Evolutionary conservation across 2,329 filamentous ascomycete species (phyloP).

Genomic region (Beauveria sp.): DNA sequence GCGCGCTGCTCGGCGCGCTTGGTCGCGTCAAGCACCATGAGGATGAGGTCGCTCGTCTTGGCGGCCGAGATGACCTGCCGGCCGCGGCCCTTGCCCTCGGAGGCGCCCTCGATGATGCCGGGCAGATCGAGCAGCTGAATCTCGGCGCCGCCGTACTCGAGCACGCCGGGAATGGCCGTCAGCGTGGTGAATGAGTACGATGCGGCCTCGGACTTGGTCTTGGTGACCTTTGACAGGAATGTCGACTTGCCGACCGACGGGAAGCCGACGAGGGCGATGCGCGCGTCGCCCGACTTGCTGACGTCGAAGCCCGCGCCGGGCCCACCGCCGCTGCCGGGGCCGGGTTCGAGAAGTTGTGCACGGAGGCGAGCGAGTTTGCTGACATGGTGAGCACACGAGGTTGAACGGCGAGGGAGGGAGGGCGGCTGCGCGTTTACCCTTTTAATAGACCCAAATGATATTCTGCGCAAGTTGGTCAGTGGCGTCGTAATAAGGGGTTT

Average conservation of each 20-base stretch:
- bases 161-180: slow-evolving; percentile 91
- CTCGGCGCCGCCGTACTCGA: slow-evolving; percentile 96
- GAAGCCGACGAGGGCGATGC: slow-evolving; percentile 96
- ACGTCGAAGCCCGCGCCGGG: slow-evolving; percentile 86
- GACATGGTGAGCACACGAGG: slow-evolving; percentile 2
- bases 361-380: slow-evolving; percentile 94
- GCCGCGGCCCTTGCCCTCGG: slow-evolving; percentile 92
- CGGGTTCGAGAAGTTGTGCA: slow-evolving; percentile 89
- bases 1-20: slow-evolving; percentile 92
- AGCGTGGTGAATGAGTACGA: slow-evolving; percentile 96
- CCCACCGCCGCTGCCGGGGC: slow-evolving; percentile 67
- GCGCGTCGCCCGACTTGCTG: slow-evolving; percentile 90
- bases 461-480: slow-evolving; percentile 47
- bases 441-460: slow-evolving; percentile 97
- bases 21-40: slow-evolving; percentile 96
- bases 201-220: slow-evolving; percentile 92
- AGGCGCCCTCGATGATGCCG: slow-evolving; percentile 94
- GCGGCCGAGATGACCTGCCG: slow-evolving; percentile 95
- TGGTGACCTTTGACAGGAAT: slow-evolving; percentile 97
- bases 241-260: slow-evolving; percentile 98
- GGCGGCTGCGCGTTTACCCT: slow-evolving; percentile 51
- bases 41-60: slow-evolving; percentile 93
- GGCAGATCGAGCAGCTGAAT: slow-evolving; percentile 97
- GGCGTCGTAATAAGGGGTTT: not conserved
- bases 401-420: not conserved